Evolutionary conservation across 164 flowering plant genomes (phyloP), one percentile per base, ranked within the genome.

Genomic region (Pachysandra terminalis): DNA sequence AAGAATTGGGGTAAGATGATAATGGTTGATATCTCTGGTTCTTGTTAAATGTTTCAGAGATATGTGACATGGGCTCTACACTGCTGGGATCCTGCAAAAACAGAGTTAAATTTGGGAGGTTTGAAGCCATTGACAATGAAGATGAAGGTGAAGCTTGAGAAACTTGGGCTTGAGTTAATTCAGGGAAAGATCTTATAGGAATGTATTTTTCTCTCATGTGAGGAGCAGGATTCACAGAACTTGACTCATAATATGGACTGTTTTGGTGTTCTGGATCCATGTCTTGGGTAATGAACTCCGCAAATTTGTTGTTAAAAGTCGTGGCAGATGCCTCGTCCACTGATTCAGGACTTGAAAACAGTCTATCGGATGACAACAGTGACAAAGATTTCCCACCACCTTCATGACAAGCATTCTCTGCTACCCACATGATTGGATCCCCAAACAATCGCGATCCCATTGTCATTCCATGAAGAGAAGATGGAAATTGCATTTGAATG

Each of bases 1-100:
- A n/a, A n/a, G n/a, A n/a, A n/a, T n/a, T n/a, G n/a, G n/a, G n/a
- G n/a, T n/a, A n/a, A n/a, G n/a, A n/a, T n/a, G n/a, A n/a, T n/a
- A n/a, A n/a, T n/a, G n/a, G n/a, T n/a, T n/a, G n/a, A n/a, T 57
- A 37, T 13, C 8, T 59, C 59, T 63, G 61, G 59, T 52, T 63
- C 65, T 75, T 68, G 69, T 10, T 10, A 40, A 40, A 10, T 40
- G 45, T 40, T 40, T 51, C 68, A 37, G 57, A 1, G 15, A 71
- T 66, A 45, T 24, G 35, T 17, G 51, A n/a, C n/a, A n/a, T 23
- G 35, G 70, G 67, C 41, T 68, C 65, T 48, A 49, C 23, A 27
- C 67, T 61, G 24, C 52, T n/a, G 1, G 82, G 80, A 57, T 81
- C 83, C 55, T 82, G 78, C 65, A 80, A 61, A 72, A 85, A n/a